Conservation (phyloP, 768 basidiomycete genomes). For the Suillus cothurnatus region DNA sequence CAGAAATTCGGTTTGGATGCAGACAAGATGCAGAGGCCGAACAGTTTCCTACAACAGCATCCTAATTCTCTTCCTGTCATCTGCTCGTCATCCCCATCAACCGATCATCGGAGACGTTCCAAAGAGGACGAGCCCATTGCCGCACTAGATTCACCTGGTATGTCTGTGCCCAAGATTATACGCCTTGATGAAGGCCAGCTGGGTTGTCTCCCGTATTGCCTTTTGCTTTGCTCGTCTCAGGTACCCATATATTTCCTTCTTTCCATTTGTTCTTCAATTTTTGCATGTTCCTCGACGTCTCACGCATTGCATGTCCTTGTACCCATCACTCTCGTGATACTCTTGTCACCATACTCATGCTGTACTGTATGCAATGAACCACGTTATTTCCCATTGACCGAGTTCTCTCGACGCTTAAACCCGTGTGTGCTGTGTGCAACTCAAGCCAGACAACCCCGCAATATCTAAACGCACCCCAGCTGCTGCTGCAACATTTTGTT, state of each 20-base stretch:
- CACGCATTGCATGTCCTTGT: neutral
- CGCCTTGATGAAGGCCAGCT: neutral
- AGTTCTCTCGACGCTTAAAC: neutral
- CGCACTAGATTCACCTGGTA: neutral
- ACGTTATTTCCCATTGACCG: neutral
- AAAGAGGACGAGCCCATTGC: neutral
- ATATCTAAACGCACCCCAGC: neutral
- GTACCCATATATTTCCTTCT: neutral
- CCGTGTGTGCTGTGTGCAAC: neutral
- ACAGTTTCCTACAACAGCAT: too few species aligned
- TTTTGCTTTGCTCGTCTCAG: too few species aligned
- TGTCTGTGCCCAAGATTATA: neutral
- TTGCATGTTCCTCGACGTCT: neutral
- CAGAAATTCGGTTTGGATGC: too few species aligned
- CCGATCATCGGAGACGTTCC: neutral
- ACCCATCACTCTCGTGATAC: too few species aligned
- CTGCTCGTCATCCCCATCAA: too few species aligned
- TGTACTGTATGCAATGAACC: neutral
- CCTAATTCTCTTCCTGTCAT: too few species aligned
- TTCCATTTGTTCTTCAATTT: too few species aligned
- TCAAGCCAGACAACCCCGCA: neutral
- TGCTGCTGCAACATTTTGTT: neutral
- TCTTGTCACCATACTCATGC: too few species aligned
- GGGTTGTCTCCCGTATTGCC: neutral
- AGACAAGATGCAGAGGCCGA: too few species aligned